These are phyloP conservation scores for Wickerhamomyces bovis DNA, from an alignment of 805 yeast species.

Conservation along the genomic window DNA sequence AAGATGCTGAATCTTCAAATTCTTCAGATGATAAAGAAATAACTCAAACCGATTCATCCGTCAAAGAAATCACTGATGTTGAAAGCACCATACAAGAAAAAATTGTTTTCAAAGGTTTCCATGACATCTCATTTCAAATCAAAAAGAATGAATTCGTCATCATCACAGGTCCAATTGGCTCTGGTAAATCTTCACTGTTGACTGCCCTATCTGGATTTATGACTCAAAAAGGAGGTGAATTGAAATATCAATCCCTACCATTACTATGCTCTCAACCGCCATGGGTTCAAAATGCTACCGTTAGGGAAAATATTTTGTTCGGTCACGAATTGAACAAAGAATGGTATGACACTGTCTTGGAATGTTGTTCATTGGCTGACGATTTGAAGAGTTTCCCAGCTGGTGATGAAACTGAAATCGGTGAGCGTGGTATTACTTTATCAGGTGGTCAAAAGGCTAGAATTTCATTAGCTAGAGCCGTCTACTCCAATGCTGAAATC, in stretches of 20 bases:
- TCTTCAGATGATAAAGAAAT: not conserved
- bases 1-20: conserved; percentile 1
- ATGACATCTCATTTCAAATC: conserved; percentile 40
- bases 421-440: conserved; percentile 70
- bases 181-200: conserved; percentile 69
- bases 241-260: conserved; percentile 42
- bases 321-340: conserved; percentile 45
- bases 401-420: conserved; percentile 67
- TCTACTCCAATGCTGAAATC: conserved; percentile 58
- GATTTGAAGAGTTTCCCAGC: conserved; percentile 58
- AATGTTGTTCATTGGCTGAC: conserved; percentile 51
- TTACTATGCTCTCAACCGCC: conserved; percentile 54
- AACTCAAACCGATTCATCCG: not conserved
- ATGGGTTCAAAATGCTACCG: conserved; percentile 74
- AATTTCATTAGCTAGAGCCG: conserved; percentile 63
- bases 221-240: conserved; percentile 44
- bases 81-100: conserved; percentile 7
- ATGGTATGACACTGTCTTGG: conserved; percentile 45
- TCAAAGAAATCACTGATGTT: conserved; percentile 1
- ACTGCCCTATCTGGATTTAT: conserved; percentile 64
- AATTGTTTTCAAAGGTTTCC: conserved; percentile 39
- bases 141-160: conserved; percentile 61
- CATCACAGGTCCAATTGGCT: conserved; percentile 71
- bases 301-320: conserved; percentile 59
- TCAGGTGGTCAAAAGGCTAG: conserved; percentile 82